Evolutionary conservation across 441 rosid genomes (phyloP).

Genomic region (Gossypium trilobum): DNA sequence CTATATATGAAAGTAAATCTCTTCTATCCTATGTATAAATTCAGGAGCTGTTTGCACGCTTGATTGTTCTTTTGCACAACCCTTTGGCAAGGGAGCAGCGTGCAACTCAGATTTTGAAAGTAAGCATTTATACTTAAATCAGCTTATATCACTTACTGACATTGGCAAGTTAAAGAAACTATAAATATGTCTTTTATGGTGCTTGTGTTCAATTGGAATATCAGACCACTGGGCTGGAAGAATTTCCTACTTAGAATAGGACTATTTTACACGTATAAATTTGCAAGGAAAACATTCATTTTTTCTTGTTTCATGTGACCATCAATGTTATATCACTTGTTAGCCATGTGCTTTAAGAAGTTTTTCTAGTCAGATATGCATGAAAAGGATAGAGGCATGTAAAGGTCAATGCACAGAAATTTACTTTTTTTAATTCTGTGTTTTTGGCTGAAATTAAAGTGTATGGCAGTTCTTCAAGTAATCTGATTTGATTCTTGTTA

Average conservation of each 20-base stretch:
- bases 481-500: background rate
- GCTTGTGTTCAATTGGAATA: background rate
- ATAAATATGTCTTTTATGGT: background rate
- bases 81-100: conserved; percentile 84
- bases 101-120: conserved; percentile 82
- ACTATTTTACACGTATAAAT: background rate
- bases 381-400: conserved; percentile 2
- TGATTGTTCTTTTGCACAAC: conserved; percentile 88
- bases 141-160: conserved; percentile 15
- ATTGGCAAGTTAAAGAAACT: background rate
- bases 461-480: background rate
- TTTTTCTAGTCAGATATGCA: conserved; percentile 1
- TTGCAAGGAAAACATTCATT: background rate
- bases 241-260: background rate
- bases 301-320: conserved; percentile 9
- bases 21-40: conserved; percentile 20
- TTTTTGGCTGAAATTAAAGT: background rate
- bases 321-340: conserved; percentile 7
- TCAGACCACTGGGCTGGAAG: background rate
- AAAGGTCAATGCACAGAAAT: background rate
- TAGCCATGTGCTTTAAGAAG: conserved; percentile 14
- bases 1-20: conserved; percentile 7
- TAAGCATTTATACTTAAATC: conserved; percentile 29
- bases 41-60: conserved; percentile 86
- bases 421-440: background rate